Evolutionary conservation across 1,284 basidiomycete species (phyloP), one percentile per base, ranked within the genome.

Genomic region (Fomitiporia mediterranea): DNA sequence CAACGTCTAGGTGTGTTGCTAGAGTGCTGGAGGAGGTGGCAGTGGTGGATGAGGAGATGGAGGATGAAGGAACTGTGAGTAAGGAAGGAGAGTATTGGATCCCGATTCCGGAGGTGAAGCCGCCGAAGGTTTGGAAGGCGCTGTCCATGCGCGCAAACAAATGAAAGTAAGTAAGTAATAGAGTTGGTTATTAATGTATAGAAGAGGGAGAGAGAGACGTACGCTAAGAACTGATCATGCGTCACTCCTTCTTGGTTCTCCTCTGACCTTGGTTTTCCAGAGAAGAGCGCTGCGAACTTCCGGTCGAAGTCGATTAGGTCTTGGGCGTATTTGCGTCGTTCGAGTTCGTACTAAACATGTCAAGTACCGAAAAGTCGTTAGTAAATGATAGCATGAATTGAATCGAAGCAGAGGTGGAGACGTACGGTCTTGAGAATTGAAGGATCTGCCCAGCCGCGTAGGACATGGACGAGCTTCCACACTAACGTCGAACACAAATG

Each of bases 271-370:
- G 88, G 84, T 69, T 90, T 91, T 44, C 82, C 84, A 15, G 87
- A 90, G 69, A 92, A 91, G 21, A 93, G 70, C 9, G 79, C 75
- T 1, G 87, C 79, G 65, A 85, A 91, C 62, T 84, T 72, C 67
- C 83, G 84, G 69, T 94, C 91, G 62, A 92, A 92, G 56, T 80
- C 68, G 63, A 94, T 93, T 53, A 94, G 76, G 61, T 92, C 86
- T 67, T 88, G 81, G 0, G 88, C 90, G 62, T 85, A 91, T 67
- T 82, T 80, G 46, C 81, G 76, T 39, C 89, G 77, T 65, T 91
- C 89, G 39, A 76, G 68, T 65, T 89, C 83, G 65, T 91, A 90
- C 81, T 89, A 39, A 15, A 25, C 30, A 23, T 30, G 2, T 48
- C 3, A 23, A 25, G 15, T 40, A 21, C 2, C 27, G 13, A 11